Base-by-base conservation (phyloP, 1,284 basidiomycete genomes). In the Heterobasidion irregulare region DNA sequence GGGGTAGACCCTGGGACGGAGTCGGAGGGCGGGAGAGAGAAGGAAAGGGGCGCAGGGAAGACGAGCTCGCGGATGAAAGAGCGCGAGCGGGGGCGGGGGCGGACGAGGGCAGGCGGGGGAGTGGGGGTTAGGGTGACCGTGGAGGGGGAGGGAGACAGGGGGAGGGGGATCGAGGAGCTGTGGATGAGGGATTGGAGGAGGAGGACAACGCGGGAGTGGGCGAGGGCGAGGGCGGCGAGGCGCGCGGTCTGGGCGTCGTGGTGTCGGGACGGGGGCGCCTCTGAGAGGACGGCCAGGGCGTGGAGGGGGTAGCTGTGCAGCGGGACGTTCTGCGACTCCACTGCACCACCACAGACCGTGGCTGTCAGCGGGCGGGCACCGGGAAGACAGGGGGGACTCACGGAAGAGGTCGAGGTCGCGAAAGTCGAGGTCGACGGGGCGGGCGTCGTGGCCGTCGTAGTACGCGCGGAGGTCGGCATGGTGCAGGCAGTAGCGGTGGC, bases 201-300 rank as follows among this genome's bases (percentile, higher is more conserved):
- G 9, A 90, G 76, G 19, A 89, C 82, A 61, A 86, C 79, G n/a
- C 86, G 80, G 12, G 86, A 85, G 63, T 90, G 85, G 1, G 80
- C 77, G 19, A 75, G 76, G 1, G 82, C 71, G 15, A 86, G 70
- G 1, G 72, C 65, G 32, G 74, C 69, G 33, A 85, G 69, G 44
- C 71, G 73, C 10, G 67, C 55, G 1, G 75, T 73, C 44, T 65
- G 63, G 19, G 66, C 63, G 49, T 73, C 69, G 50, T 74, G 71
- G 9, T 73, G 67, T 6, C 68, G 56, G 15, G 68, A 66, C 33
- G 69, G 70, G 41, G 62, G 60, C 9, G 69, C 61, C 3, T 70
- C 68, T 10, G 75, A 77, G 49, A 85, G 67, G 41, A 72, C 65
- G 34, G 75, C 69, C 8, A 87, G 72, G 9, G 85, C 80, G 61